These are phyloP conservation scores for Fusarium aywerte DNA, from an alignment of 2,329 filamentous ascomycete species.

Conservation along the genomic window DNA sequence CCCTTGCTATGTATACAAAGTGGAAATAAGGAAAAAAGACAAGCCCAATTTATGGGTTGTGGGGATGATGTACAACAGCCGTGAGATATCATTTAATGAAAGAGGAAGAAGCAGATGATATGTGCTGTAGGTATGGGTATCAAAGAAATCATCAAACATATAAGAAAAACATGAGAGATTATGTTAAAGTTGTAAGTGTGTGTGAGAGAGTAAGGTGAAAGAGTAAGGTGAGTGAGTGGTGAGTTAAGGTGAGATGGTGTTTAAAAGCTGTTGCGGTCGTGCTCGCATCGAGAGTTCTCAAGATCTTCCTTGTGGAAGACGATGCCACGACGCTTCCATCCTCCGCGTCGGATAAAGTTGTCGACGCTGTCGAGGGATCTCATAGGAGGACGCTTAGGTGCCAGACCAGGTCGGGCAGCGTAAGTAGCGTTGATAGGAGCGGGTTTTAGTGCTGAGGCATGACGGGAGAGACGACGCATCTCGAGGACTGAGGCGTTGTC, in stretches of 20 bases:
- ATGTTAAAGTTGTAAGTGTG: neutral
- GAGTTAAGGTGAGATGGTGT: neutral
- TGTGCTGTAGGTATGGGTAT: slow-evolving; percentile 39
- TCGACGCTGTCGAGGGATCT: slow-evolving; percentile 54
- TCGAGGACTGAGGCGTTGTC: slow-evolving; percentile 41
- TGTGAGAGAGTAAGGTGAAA: neutral
- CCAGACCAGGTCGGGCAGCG: slow-evolving; percentile 33
- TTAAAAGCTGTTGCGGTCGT: slow-evolving; percentile 44
- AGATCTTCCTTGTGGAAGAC: slow-evolving; percentile 54
- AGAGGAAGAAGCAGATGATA: slow-evolving; percentile 29
- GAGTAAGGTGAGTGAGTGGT: too few species aligned
- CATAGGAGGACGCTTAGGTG: slow-evolving; percentile 52
- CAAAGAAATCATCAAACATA: slow-evolving; percentile 41
- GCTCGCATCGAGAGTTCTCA: slow-evolving; percentile 35
- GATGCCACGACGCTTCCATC: slow-evolving; percentile 58
- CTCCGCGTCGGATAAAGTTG: slow-evolving; percentile 56
- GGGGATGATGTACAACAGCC: slow-evolving; percentile 18
- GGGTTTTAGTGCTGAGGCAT: slow-evolving; percentile 40
- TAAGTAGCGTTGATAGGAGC: slow-evolving; percentile 52
- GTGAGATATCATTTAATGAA: slow-evolving; percentile 21
- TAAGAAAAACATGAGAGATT: slow-evolving; percentile 8
- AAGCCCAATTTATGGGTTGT: slow-evolving; percentile 16
- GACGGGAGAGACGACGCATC: slow-evolving; percentile 43
- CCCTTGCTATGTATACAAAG: slow-evolving; percentile 14
- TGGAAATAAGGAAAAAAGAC: slow-evolving; percentile 11